phyloP scores from a whole-genome alignment of 257 asterid species.

The Nicotiana noctiflora region DNA sequence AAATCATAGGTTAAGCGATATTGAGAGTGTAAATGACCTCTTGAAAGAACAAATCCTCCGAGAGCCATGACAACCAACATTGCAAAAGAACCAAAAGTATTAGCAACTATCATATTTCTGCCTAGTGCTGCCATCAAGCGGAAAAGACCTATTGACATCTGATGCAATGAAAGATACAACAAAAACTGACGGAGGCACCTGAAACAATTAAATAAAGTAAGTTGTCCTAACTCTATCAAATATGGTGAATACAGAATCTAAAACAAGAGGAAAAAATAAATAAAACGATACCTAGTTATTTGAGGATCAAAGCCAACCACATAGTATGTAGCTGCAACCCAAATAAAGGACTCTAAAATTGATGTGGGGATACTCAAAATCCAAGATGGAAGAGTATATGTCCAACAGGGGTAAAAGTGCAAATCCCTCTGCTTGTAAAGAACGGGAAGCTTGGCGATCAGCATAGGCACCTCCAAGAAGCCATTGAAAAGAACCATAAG shows the following conservation, averaged over 20 bases:
- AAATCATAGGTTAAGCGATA: background rate
- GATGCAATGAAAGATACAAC: constrained; percentile 64
- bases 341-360: constrained; percentile 54
- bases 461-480: constrained; percentile 71
- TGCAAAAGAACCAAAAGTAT: constrained; percentile 84
- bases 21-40: constrained; percentile 36
- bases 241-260: background rate
- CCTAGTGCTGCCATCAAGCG: constrained; percentile 85
- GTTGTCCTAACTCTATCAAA: background rate
- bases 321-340: constrained; percentile 81
- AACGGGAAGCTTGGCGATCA: constrained; percentile 75
- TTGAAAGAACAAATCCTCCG: constrained; percentile 84
- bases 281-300: constrained; percentile 40
- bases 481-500: constrained; percentile 87
- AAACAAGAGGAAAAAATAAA: background rate
- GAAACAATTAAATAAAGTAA: constrained; percentile 4
- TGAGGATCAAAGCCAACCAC: constrained; percentile 87
- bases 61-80: constrained; percentile 74
- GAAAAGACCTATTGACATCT: constrained; percentile 85
- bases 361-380: constrained; percentile 68
- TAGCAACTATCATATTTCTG: constrained; percentile 80
- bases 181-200: constrained; percentile 65
- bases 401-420: constrained; percentile 83
- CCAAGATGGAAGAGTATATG: constrained; percentile 81
- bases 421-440: constrained; percentile 88